Evolutionary conservation across 108 stramenopile species (phyloP).

Genomic region (Mayamaea pseudoterrestris): DNA sequence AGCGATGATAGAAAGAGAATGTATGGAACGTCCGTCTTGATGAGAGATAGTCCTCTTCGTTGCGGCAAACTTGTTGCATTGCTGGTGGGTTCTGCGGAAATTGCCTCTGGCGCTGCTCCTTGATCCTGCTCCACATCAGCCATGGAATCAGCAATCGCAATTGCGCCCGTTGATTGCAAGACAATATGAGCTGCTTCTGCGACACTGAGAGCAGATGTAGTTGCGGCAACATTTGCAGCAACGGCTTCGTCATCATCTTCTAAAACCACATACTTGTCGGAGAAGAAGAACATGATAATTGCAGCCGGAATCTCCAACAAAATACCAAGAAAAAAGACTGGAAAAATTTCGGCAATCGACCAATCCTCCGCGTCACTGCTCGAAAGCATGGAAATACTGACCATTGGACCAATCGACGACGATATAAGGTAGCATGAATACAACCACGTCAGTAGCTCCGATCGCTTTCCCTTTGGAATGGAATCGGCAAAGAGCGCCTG

Average conservation of each 20-base stretch:
- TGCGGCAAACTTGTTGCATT: not conserved
- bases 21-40: slow-evolving; percentile 21
- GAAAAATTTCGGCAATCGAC: slow-evolving; percentile 24
- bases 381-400: slow-evolving; percentile 34
- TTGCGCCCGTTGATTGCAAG: not conserved
- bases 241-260: slow-evolving; percentile 16
- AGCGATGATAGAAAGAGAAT: slow-evolving; percentile 29
- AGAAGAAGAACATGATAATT: slow-evolving; percentile 46
- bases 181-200: no score
- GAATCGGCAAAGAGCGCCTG: slow-evolving; percentile 61
- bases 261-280: slow-evolving; percentile 42
- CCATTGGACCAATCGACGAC: slow-evolving; percentile 38
- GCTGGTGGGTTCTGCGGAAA: not conserved
- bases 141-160: not conserved
- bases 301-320: slow-evolving; percentile 31
- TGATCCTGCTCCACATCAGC: no score
- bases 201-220: not conserved
- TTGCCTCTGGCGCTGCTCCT: not conserved
- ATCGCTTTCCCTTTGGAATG: slow-evolving; percentile 37
- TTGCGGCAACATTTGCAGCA: slow-evolving; percentile 4
- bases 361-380: slow-evolving; percentile 42
- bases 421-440: slow-evolving; percentile 28
- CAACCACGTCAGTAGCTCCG: slow-evolving; percentile 28
- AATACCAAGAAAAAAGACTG: slow-evolving; percentile 44
- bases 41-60: not conserved